A percentile compares a stretch with the other conserved stretches of the same genome.
Evolutionary conservation across 1,284 basidiomycete species (phyloP).

Genomic region (Stygiomarasmius scandens): DNA sequence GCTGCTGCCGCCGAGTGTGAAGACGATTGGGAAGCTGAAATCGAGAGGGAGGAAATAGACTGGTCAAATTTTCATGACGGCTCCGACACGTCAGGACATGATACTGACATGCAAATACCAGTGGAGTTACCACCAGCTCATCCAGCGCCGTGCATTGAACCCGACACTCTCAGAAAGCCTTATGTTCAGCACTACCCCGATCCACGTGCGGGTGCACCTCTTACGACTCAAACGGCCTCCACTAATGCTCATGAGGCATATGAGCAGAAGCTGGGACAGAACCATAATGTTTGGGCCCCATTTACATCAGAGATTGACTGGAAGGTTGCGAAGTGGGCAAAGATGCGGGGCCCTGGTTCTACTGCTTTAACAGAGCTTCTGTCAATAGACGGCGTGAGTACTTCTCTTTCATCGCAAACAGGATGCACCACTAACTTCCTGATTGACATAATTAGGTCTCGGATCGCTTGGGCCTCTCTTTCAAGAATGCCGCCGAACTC

Average conservation of each 20-base stretch:
- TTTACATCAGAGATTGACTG: conserved; percentile 18
- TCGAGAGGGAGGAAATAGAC: too few species aligned
- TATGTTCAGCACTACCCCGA: neutral
- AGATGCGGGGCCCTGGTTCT: conserved; percentile 13
- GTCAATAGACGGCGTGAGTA: conserved; percentile 14
- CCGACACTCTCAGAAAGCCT: neutral
- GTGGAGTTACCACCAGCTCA: too few species aligned
- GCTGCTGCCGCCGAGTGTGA: too few species aligned
- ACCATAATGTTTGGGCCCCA: neutral
- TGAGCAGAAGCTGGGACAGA: too few species aligned
- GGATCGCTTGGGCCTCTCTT: neutral
- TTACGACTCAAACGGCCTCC: neutral
- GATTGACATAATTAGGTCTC: neutral
- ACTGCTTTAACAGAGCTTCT: conserved; percentile 19
- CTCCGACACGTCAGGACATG: too few species aligned
- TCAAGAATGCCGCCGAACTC: neutral
- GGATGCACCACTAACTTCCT: neutral
- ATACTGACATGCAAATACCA: too few species aligned
- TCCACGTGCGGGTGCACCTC: neutral
- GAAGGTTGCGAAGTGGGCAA: conserved; percentile 20
- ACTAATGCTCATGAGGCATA: too few species aligned
- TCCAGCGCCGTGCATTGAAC: too few species aligned
- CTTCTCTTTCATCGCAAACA: neutral
- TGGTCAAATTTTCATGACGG: too few species aligned
- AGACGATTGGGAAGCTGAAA: too few species aligned